These are phyloP conservation scores for Oidiodendron maius DNA, from an alignment of 495 filamentous ascomycete species.

Conservation along the genomic window DNA sequence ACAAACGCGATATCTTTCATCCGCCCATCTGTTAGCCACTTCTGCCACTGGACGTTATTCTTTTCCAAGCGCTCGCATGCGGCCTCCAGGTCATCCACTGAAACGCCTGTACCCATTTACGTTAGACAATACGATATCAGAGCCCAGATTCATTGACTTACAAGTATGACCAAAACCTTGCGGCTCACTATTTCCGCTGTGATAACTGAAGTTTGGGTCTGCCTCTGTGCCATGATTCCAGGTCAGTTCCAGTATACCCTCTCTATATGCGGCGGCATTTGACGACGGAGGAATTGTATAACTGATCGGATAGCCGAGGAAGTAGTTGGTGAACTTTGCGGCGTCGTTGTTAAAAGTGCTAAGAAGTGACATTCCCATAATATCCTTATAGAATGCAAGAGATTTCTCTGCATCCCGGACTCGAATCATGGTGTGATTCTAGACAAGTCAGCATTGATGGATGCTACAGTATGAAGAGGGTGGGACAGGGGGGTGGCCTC, in stretches of 20 bases:
- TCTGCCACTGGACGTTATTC: conserved; percentile 83
- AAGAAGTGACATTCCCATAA: conserved; percentile 79
- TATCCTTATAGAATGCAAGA: conserved; percentile 84
- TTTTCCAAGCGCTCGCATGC: conserved; percentile 82
- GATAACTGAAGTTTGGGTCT: conserved; percentile 75
- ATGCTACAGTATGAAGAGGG: too few relatives aligned
- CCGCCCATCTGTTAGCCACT: conserved; percentile 81
- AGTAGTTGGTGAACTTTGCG: conserved; percentile 85
- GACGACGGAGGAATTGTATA: conserved; percentile 40
- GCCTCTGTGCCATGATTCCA: conserved; percentile 98
- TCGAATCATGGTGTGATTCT: conserved; percentile 91
- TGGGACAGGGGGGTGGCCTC: conserved; percentile 22
- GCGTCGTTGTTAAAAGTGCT: conserved; percentile 66
- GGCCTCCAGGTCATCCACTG: conserved; percentile 83
- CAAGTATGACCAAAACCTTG: conserved; percentile 93
- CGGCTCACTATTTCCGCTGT: conserved; percentile 84
- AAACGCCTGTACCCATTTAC: conserved; percentile 46
- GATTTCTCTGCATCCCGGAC: conserved; percentile 83
- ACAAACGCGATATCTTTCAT: conserved; percentile 95
- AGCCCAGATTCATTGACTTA: conserved; percentile 36
- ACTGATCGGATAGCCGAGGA: conserved; percentile 71
- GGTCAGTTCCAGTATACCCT: conserved; percentile 85
- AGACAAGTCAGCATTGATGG: conserved; percentile 15
- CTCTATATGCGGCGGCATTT: conserved; percentile 60
- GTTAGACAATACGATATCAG: background rate